A percentile compares a stretch with the other conserved stretches of the same genome.
These are phyloP conservation scores for Oryza coarctata DNA, from an alignment of 176 grass and related monocot genomes.

Conservation along the genomic window DNA sequence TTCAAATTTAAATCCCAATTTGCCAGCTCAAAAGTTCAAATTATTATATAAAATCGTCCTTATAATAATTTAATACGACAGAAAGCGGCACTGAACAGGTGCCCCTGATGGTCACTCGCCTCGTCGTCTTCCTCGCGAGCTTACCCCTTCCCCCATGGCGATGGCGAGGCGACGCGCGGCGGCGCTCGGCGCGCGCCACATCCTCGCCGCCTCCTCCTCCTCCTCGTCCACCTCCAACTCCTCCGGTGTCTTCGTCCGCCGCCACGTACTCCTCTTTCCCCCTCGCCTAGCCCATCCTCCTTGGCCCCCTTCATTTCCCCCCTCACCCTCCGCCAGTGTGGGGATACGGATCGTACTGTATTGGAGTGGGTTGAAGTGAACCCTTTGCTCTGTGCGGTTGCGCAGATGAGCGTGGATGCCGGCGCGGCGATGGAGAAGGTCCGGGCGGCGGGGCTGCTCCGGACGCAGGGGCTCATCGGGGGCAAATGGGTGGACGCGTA, in stretches of 20 bases:
- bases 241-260: conserved; percentile 13
- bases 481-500: conserved; percentile 84
- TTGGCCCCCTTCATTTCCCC: not conserved
- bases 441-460: conserved; percentile 69
- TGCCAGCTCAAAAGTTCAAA: not conserved
- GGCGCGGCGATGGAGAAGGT: conserved; percentile 58
- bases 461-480: conserved; percentile 73
- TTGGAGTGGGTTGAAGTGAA: not conserved
- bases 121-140: conserved; percentile 36
- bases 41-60: not conserved
- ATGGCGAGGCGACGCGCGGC: conserved; percentile 58
- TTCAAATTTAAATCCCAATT: not conserved
- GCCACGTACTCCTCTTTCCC: conserved; percentile 37
- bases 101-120: too few species aligned
- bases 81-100: not conserved
- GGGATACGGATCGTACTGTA: not conserved
- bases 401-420: conserved; percentile 59
- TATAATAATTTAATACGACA: not conserved
- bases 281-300: not conserved
- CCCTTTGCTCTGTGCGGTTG: not conserved
- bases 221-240: not conserved
- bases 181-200: conserved; percentile 59
- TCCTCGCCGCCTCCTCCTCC: conserved; percentile 27
- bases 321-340: not conserved
- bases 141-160: not conserved